Base-by-base conservation (phyloP, 495 filamentous ascomycete genomes). In the Aspergillus wentii region DNA sequence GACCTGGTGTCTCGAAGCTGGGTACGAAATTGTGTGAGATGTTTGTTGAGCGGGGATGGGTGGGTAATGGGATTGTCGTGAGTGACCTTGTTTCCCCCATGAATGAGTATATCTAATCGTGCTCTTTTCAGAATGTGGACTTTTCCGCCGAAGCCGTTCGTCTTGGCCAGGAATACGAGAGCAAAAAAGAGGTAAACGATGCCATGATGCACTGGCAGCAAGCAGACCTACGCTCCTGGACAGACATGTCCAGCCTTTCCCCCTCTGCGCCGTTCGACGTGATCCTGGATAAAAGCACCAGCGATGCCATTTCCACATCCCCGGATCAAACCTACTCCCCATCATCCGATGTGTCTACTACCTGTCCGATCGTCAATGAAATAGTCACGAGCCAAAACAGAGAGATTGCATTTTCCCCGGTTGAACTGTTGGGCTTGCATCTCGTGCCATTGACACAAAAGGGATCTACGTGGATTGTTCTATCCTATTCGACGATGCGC, bases 131-230 rank as follows among this genome's bases (percentile, higher is more conserved):
- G 66, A 69, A 69, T 33, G 63, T 59, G 16, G 66, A 69, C 35
- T 69, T 69, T 20, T 69, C 66, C 35, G 34, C 49, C 34, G 66
- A 67, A 44, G 66, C 66, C 26, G 60, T 69, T 8, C 66, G 66
- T 9, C 43, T 60, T 1, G 66, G 66, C 3, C 46, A 46, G 30
- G 44, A 59, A 7, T 11, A 10, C 8, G 63, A 67, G 41, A n/a
- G n/a, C n/a, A 30, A 26, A 8, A 33, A 42, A 14, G 46, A 51
- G 18, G 22, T 49, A 2, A 36, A 40, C 1, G 40, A 37, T 0
- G 40, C 52, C 1, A 52, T 56, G 2, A 69, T 69, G 63, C 52
- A 55, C 23, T 69, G 66, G 66, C 23, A 52, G 1, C 56, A 47
- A 10, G 52, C 47, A 5, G 60, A 69, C 25, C 35, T 69, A 5